phyloP scores from a whole-genome alignment of 1,139 yeast genomes.

The Pneumocystis oryctolagi region DNA sequence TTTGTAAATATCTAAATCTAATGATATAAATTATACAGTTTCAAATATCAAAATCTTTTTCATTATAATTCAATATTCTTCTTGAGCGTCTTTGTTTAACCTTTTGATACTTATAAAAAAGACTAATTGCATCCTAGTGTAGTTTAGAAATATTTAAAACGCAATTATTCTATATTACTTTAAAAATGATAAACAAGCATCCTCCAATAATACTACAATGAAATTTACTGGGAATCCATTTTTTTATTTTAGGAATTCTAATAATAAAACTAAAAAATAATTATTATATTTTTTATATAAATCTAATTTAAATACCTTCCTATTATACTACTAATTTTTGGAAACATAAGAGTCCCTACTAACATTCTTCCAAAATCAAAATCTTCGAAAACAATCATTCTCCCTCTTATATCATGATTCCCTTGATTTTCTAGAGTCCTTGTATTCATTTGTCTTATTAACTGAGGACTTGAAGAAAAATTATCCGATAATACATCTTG shows the following conservation, averaged over 20 bases:
- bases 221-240: background rate
- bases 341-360: constrained; percentile 9
- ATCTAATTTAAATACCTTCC: background rate
- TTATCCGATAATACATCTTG: background rate
- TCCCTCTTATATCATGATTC: constrained; percentile 6
- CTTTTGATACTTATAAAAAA: background rate
- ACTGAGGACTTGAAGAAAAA: background rate
- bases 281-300: background rate
- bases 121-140: background rate
- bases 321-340: constrained; percentile 4
- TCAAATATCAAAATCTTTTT: background rate
- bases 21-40: background rate
- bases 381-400: constrained; percentile 9
- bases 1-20: background rate
- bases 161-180: background rate
- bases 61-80: background rate
- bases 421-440: constrained; percentile 1
- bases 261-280: background rate
- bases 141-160: background rate
- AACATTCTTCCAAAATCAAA: constrained; percentile 7
- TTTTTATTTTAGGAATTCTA: background rate
- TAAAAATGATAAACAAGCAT: background rate
- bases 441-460: background rate
- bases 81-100: constrained; percentile 1
- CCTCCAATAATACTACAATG: background rate